A percentile compares a stretch with the other conserved stretches of the same genome.
phyloP scores from a whole-genome alignment of 352 stramenopile species.

The Globisporangium viniferum region DNA sequence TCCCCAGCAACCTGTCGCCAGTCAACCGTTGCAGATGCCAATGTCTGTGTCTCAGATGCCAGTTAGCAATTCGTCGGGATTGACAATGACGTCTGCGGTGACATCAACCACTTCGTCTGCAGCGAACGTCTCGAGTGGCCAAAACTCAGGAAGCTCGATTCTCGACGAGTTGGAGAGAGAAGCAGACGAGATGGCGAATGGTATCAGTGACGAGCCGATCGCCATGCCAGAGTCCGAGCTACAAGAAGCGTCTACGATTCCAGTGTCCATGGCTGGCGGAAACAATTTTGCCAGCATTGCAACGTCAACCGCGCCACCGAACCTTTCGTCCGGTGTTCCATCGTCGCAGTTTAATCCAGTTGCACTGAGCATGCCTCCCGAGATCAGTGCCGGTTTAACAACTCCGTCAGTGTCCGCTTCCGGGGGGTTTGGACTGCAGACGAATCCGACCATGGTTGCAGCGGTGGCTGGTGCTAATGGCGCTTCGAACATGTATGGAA shows the following conservation, averaged over 20 bases:
- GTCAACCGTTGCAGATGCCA: slow-evolving; percentile 59
- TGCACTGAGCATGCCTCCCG: slow-evolving; percentile 68
- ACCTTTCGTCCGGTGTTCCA: slow-evolving; percentile 18
- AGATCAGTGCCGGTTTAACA: slow-evolving; percentile 47
- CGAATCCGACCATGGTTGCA: slow-evolving; percentile 36
- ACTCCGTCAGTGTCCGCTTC: slow-evolving; percentile 28
- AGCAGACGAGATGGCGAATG: slow-evolving; percentile 85
- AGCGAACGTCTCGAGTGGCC: slow-evolving; percentile 17
- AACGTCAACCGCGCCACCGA: slow-evolving; percentile 29
- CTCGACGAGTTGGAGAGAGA: slow-evolving; percentile 83
- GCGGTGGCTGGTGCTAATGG: slow-evolving; percentile 26
- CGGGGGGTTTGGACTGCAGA: slow-evolving; percentile 35
- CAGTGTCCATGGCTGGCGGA: slow-evolving; percentile 7
- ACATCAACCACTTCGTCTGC: slow-evolving; percentile 18
- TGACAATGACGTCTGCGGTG: slow-evolving; percentile 21
- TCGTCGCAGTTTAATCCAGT: slow-evolving; percentile 44
- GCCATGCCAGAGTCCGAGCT: slow-evolving; percentile 83
- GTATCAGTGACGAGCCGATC: slow-evolving; percentile 73
- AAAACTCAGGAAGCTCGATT: slow-evolving; percentile 62
- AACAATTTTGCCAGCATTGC: slow-evolving; percentile 20
- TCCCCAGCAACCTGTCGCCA: slow-evolving; percentile 28
- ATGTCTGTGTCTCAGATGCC: slow-evolving; percentile 41
- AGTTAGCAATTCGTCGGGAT: slow-evolving; percentile 12
- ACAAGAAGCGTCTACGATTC: slow-evolving; percentile 27
- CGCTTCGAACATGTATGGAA: slow-evolving; percentile 62